Evolutionary conservation across 1,284 basidiomycete species (phyloP), one percentile per base, ranked within the genome.

Genomic region (Naganishia sp.): DNA sequence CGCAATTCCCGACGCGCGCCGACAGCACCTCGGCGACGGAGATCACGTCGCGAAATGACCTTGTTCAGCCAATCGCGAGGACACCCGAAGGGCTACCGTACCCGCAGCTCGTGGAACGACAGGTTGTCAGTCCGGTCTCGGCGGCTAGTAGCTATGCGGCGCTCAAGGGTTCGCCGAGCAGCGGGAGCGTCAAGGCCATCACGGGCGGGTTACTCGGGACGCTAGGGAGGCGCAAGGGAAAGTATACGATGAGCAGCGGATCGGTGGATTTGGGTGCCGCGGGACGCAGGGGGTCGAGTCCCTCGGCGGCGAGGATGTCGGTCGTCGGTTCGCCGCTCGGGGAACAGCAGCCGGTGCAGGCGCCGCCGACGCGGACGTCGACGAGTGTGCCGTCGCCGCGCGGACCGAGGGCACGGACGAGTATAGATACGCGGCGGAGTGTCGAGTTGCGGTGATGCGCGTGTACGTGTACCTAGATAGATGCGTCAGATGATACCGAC

Each of bases 1-100:
- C 77, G 15, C 77, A 79, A 68, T 79, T 79, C 68, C 78, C 77
- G 18, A 76, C 74, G 71, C 72, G 77, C 54, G 69, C 73, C 31
- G 77, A 80, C 65, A 72, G 75, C 13, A 78, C 76, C 52, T 66
- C 75, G 2, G 77, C 77, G 6, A 68, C 75, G n/a, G 77, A 78
- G 62, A 78, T 79, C 17, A 73, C 73, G 0, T 70, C 74, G 18
- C 74, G 76, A 7, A 69, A 72, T 2, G 70, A 77, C 15, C 77
- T 78, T 55, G 74, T 76, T 2, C 41, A 65, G 13, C 75, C 78
- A 58, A 75, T 73, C 35, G 75, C 79, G 3, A 72, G 72, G 2
- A 71, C 75, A 0, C 68, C 78, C 25, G 88, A 90, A 1, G 77
- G 85, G 0, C 83, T 94, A 35, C 92, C 92, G 1, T 94, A 93